Base-by-base conservation (phyloP, 441 rosid genomes). In the Populus hybrid region DNA sequence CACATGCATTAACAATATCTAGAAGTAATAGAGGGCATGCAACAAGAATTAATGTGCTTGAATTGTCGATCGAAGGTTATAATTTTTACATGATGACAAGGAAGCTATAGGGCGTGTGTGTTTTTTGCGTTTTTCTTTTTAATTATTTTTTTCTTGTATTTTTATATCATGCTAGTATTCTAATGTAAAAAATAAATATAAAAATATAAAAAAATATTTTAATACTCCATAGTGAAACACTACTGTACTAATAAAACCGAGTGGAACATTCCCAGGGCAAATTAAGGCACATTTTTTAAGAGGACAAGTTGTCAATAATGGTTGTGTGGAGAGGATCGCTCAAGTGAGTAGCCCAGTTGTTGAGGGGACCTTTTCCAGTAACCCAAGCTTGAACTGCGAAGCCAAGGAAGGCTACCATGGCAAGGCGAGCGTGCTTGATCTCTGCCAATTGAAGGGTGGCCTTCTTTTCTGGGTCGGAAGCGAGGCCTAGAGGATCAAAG, bases 341-440 rank as follows among this genome's bases (percentile, higher is more conserved):
- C 87, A 94, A 85, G 84, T 94, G 97, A 76, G 97, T 93, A 21
- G 91, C 98, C 97, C 98, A 94, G 86, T 94, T 94, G 90, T 92
- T 91, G 79, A 95, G 98, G 1, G 92, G 92, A 38, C 95, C 97
- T 82, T 91, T 93, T 74, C 98, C 94, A 2, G 98, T 91, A 4
- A 81, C 94, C 0, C 89, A 93, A 0, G 98, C 98, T 77, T 95
- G 97, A 71, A 95, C 98, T 0, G 92, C 98, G 3, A 93, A 95
- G 28, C 98, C 97, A 1, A 95, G 83, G 92, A 91, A 91, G 0
- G 77, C 98, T 69, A 95, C 91, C 98, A 95, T 91, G 81, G 98
- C 98, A 24, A 93, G 89, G n/a, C 98, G 94, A 67, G 98, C 98
- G 71, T 95, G 98, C 89, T 95, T 95, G 81, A 93, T 95, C 90